Evolutionary conservation across 2,329 filamentous ascomycete genomes (phyloP).

Genomic region (Raffaelea albimanens): DNA sequence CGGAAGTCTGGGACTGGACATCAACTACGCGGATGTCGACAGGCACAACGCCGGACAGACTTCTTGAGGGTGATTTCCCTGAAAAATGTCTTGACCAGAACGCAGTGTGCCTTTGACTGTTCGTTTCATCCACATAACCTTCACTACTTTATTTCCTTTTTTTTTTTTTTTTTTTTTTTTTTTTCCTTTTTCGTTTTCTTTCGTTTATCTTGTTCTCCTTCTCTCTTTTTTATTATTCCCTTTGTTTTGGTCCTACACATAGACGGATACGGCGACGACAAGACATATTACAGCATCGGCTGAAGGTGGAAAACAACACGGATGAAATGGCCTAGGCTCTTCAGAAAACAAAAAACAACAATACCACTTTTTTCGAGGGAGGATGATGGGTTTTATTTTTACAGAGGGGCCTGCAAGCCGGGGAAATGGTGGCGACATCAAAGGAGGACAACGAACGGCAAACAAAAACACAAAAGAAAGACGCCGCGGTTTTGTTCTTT

Average conservation of each 20-base stretch:
- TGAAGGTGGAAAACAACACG: no score
- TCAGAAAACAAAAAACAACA: no score
- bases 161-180: not conserved
- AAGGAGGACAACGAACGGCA: no score
- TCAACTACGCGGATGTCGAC: constrained; percentile 7
- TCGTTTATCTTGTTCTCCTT: not conserved
- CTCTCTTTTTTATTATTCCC: not conserved
- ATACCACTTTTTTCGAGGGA: no score
- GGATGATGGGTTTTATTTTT: no score
- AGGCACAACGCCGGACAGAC: constrained; percentile 6
- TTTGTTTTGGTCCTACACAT: not conserved
- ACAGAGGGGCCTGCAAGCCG: no score
- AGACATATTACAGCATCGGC: no score
- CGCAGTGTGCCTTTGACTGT: not conserved
- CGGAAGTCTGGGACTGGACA: constrained; percentile 6
- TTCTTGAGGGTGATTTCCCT: not conserved
- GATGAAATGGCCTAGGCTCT: no score
- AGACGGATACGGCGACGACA: no score
- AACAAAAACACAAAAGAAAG: no score
- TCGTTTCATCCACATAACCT: not conserved
- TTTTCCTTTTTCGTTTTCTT: not conserved
- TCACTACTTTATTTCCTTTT: not conserved
- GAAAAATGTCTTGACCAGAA: not conserved
- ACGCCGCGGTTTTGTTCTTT: not conserved
- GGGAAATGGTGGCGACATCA: no score